phyloP scores from a whole-genome alignment of 805 yeast genomes.

The Clavispora asparagi region DNA sequence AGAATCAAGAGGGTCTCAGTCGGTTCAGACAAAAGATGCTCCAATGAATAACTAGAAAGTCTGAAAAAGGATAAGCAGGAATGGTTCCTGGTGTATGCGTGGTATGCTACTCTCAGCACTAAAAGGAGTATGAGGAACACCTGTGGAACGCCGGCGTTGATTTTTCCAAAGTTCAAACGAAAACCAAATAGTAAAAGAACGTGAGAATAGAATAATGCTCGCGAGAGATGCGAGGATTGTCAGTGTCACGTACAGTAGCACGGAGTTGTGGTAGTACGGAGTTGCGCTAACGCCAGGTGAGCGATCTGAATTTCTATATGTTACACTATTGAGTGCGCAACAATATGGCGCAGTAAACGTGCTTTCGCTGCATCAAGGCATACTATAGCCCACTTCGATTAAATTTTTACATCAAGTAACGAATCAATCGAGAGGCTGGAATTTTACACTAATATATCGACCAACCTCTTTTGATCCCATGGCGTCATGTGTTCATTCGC shows the following conservation, averaged over 20 bases:
- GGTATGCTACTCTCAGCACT: neutral
- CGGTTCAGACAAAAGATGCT: neutral
- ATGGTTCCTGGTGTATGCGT: neutral
- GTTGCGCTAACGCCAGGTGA: neutral
- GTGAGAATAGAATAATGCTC: neutral
- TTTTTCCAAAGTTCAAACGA: neutral
- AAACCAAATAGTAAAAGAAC: neutral
- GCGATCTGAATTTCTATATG: neutral
- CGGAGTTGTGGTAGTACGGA: neutral
- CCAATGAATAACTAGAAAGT: neutral
- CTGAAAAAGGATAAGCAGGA: too few species aligned
- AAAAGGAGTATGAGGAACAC: neutral
- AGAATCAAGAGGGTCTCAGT: too few species aligned
- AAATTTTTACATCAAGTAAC: too few species aligned
- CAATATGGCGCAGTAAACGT: neutral
- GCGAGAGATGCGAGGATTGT: neutral
- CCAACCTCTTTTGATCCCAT: neutral
- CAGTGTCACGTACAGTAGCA: neutral
- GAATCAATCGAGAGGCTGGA: too few species aligned
- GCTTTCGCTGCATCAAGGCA: too few species aligned
- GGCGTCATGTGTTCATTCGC: neutral
- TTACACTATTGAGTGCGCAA: neutral
- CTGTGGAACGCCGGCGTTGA: neutral
- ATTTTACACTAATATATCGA: too few species aligned
- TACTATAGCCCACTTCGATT: too few species aligned